phyloP scores from a whole-genome alignment of 179 eudicot species.

The Sideroxylon spinosum region DNA sequence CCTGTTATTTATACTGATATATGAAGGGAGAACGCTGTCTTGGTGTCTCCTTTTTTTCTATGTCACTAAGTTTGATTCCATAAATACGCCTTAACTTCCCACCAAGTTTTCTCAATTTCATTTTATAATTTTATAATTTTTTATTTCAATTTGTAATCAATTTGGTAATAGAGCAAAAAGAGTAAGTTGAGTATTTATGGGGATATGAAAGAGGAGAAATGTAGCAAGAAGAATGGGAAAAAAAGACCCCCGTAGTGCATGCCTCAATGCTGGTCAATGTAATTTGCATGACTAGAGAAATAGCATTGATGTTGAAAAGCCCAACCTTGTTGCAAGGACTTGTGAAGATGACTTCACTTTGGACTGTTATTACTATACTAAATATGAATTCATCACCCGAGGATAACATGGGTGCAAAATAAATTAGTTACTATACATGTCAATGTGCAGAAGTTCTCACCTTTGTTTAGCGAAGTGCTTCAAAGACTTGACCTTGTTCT shows the following conservation, averaged over 20 bases:
- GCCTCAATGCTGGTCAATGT: background rate
- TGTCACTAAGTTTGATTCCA: too few relatives aligned
- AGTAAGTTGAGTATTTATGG: too few relatives aligned
- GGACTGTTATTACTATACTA: background rate
- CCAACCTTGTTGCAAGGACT: background rate
- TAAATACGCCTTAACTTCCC: too few relatives aligned
- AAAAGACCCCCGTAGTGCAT: too few relatives aligned
- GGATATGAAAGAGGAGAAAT: too few relatives aligned
- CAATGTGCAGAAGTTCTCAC: background rate
- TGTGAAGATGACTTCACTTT: background rate
- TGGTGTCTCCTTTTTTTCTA: too few relatives aligned
- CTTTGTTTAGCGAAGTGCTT: constrained; percentile 10
- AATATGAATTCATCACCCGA: background rate
- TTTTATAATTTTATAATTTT: too few relatives aligned
- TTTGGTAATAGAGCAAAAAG: too few relatives aligned
- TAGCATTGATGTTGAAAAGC: background rate
- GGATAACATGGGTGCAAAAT: background rate
- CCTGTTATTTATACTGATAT: background rate
- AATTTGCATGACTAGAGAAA: background rate
- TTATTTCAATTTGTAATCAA: too few relatives aligned
- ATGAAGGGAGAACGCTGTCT: too few relatives aligned
- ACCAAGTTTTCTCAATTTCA: too few relatives aligned
- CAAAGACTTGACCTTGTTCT: constrained; percentile 15
- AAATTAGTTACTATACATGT: background rate
- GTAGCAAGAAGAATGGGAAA: too few relatives aligned